Evolutionary conservation across 768 basidiomycete genomes (phyloP).

Genomic region (Russula sp.): DNA sequence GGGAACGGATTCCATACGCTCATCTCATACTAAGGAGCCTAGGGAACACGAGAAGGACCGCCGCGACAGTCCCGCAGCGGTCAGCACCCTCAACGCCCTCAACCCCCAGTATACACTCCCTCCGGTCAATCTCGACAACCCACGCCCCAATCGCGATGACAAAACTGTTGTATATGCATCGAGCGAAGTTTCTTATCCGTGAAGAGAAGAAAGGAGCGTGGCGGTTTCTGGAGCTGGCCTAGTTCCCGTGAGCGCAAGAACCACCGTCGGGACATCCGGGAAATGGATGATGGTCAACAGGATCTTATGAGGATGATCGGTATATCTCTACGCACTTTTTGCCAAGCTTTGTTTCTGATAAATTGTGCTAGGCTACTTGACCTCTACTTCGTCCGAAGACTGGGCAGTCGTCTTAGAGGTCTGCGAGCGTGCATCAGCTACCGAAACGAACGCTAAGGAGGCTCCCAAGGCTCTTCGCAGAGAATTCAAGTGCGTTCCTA

Average conservation of each 20-base stretch:
- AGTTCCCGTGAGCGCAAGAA: slow-evolving; percentile 33
- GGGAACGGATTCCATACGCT: no score
- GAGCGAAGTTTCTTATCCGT: slow-evolving; percentile 27
- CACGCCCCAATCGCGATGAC: slow-evolving; percentile 31
- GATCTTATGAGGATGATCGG: no score
- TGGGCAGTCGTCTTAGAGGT: slow-evolving; percentile 80
- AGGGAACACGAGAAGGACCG: slow-evolving; percentile 29
- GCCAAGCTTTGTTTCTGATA: slow-evolving; percentile 1
- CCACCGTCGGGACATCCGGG: slow-evolving; percentile 36
- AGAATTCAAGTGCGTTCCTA: slow-evolving; percentile 67
- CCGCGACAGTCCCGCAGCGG: slow-evolving; percentile 30
- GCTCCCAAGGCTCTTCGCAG: slow-evolving; percentile 74
- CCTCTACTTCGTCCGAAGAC: slow-evolving; percentile 74
- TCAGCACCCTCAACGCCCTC: slow-evolving; percentile 54
- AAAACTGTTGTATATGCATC: slow-evolving; percentile 24
- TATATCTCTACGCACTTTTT: no score
- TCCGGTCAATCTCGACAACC: slow-evolving; percentile 11
- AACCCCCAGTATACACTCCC: slow-evolving; percentile 44
- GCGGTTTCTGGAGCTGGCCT: slow-evolving; percentile 47
- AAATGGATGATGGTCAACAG: slow-evolving; percentile 34
- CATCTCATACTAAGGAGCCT: background rate
- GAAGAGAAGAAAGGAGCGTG: slow-evolving; percentile 43
- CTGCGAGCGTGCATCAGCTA: slow-evolving; percentile 73
- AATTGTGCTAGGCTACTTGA: slow-evolving; percentile 50
- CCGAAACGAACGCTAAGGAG: slow-evolving; percentile 75